These are phyloP conservation scores for Eucalyptus brandiana DNA, from an alignment of 345 rosid species.

Conservation along the genomic window DNA sequence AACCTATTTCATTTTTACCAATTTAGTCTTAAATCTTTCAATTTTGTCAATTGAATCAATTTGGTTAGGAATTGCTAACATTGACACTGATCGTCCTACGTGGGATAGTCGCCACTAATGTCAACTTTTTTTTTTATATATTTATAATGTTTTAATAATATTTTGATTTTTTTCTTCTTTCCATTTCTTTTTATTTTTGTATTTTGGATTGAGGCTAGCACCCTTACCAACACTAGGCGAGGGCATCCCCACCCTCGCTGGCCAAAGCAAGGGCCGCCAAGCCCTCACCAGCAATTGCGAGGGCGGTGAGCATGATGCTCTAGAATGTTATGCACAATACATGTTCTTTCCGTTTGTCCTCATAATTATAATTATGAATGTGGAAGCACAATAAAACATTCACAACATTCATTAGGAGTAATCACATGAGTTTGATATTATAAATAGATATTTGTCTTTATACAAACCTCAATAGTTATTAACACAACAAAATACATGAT, in stretches of 20 bases:
- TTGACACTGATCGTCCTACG: fast-evolving
- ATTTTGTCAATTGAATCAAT: no score
- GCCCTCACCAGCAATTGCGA: no score
- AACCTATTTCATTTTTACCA: background rate
- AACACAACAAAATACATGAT: background rate
- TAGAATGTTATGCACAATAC: no score
- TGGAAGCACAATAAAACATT: background rate
- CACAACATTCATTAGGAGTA: background rate
- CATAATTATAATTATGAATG: background rate
- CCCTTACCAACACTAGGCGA: background rate
- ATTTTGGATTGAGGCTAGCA: background rate
- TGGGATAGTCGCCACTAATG: background rate
- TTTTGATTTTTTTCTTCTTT: background rate
- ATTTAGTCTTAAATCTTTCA: no score
- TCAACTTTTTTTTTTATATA: no score
- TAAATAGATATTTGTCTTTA: background rate
- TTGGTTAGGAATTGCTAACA: background rate
- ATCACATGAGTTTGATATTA: background rate
- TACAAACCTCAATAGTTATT: background rate
- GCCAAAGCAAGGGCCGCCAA: no score
- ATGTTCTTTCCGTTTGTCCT: background rate
- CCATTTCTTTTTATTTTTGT: background rate
- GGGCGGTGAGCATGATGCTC: no score
- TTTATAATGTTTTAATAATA: no score
- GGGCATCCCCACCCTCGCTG: background rate